These are phyloP conservation scores for Pezicula neosporulosa DNA, from an alignment of 2,329 filamentous ascomycete genomes.

Conservation along the genomic window DNA sequence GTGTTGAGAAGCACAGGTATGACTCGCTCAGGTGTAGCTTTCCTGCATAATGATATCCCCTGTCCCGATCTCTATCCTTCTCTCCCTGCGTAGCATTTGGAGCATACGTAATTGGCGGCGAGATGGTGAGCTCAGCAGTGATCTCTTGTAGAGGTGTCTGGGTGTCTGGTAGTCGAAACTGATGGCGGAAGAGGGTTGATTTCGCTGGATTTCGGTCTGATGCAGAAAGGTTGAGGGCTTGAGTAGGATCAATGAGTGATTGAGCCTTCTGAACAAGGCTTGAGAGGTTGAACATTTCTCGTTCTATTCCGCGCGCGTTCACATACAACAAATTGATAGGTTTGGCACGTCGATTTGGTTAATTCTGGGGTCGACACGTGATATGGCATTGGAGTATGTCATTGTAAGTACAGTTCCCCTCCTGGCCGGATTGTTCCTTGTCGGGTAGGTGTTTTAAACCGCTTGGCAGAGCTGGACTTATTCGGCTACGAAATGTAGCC, in stretches of 20 bases:
- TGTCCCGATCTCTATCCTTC: slow-evolving; percentile 59
- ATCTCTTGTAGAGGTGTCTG: slow-evolving; percentile 96
- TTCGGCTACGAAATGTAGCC: too few species aligned
- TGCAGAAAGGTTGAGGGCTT: slow-evolving; percentile 68
- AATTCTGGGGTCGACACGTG: too few species aligned
- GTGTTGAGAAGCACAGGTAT: slow-evolving; percentile 95
- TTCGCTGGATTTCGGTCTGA: slow-evolving; percentile 84
- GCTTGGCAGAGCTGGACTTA: too few species aligned
- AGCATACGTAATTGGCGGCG: slow-evolving; percentile 46
- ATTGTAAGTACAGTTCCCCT: too few species aligned
- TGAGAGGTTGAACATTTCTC: slow-evolving; percentile 60
- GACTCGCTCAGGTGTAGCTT: slow-evolving; percentile 92
- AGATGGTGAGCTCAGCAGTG: slow-evolving; percentile 89
- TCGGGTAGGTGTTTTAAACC: too few species aligned
- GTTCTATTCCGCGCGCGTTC: too few species aligned
- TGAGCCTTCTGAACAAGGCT: slow-evolving; percentile 94
- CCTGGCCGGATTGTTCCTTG: too few species aligned
- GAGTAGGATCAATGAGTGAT: slow-evolving; percentile 87
- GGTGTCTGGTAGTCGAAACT: slow-evolving; percentile 90
- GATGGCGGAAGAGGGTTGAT: slow-evolving; percentile 86
- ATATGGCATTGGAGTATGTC: too few species aligned
- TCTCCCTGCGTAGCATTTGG: slow-evolving; percentile 65
- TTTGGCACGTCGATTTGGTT: too few species aligned
- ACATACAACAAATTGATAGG: too few species aligned
- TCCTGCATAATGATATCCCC: slow-evolving; percentile 85